A percentile compares a stretch with the other conserved stretches of the same genome.
These are phyloP conservation scores for Gonapodya prolifera DNA, from an alignment of 192 early-diverging fungal genomes.

Conservation along the genomic window DNA sequence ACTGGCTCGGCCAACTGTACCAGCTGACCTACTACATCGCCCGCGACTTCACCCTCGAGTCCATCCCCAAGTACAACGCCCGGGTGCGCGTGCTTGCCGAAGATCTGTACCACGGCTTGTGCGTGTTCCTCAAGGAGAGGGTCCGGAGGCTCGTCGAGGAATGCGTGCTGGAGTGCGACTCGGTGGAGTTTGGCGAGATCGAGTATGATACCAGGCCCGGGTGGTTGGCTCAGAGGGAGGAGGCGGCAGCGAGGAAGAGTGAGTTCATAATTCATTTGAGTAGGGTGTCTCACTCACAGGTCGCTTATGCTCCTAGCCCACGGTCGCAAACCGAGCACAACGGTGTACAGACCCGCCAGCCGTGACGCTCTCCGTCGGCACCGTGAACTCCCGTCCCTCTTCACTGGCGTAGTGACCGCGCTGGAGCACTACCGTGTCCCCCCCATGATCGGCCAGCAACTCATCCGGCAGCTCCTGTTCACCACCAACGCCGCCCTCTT, in stretches of 20 bases:
- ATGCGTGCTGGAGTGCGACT: constrained; percentile 21
- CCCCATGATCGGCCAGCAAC: constrained; percentile 53
- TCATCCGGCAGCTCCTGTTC: constrained; percentile 65
- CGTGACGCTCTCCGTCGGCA: background rate
- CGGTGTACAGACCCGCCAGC: background rate
- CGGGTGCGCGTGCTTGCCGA: constrained; percentile 69
- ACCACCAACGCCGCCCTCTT: constrained; percentile 65
- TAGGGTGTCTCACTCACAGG: no score
- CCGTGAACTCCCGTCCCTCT: background rate
- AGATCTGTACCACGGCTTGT: constrained; percentile 22
- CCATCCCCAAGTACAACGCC: constrained; percentile 60
- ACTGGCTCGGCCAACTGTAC: constrained; percentile 77
- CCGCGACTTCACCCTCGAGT: constrained; percentile 60
- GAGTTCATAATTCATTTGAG: no score
- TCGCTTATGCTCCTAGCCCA: no score
- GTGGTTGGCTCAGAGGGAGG: background rate
- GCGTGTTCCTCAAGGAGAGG: background rate
- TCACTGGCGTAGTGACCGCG: constrained; percentile 36
- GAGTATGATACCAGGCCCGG: constrained; percentile 2
- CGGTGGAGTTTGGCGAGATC: constrained; percentile 27
- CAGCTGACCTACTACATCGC: constrained; percentile 78
- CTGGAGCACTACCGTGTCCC: constrained; percentile 66
- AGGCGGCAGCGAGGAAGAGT: background rate
- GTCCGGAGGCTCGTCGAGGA: constrained; percentile 5
- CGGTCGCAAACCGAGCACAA: no score